A percentile compares a stretch with the other conserved stretches of the same genome.
Conservation (phyloP, 2,329 filamentous ascomycete species). For the Blastomyces gilchristii region DNA sequence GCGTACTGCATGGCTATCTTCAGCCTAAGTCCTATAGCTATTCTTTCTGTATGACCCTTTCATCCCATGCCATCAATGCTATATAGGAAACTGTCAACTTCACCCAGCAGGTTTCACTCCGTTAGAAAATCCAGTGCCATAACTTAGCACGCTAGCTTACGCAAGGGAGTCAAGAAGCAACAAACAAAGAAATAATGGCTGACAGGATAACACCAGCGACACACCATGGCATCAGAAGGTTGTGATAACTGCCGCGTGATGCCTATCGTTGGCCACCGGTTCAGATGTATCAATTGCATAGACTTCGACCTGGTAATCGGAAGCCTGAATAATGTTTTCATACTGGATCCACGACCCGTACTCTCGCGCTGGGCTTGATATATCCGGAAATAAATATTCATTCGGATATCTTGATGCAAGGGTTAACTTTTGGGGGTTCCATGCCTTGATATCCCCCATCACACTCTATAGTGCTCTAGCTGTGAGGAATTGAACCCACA, state of each 20-base stretch:
- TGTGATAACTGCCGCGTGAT: slow-evolving; percentile 9
- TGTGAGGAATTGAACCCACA: slow-evolving; percentile 8
- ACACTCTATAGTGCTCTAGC: not conserved
- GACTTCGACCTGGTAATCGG: slow-evolving; percentile 11
- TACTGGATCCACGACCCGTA: not conserved
- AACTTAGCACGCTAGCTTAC: too few relatives aligned
- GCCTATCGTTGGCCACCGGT: slow-evolving; percentile 7
- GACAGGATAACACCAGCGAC: slow-evolving; percentile 3
- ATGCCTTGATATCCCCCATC: not conserved
- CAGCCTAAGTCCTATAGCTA: too few relatives aligned
- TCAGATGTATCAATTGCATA: slow-evolving; percentile 10
- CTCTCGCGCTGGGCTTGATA: not conserved
- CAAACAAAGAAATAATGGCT: not conserved
- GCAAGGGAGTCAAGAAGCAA: not conserved
- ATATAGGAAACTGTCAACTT: too few relatives aligned
- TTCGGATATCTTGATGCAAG: not conserved
- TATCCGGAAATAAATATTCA: not conserved
- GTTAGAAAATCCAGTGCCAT: too few relatives aligned
- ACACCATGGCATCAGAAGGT: slow-evolving; percentile 4
- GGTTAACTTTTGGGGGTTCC: not conserved
- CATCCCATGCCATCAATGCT: too few relatives aligned
- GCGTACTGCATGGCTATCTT: too few relatives aligned
- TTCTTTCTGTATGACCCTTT: too few relatives aligned
- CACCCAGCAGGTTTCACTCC: too few relatives aligned
- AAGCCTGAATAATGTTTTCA: not conserved